Evolutionary conservation across 768 basidiomycete species (phyloP), one percentile per base, ranked within the genome.

Genomic region (Boletus vermiculosoides): DNA sequence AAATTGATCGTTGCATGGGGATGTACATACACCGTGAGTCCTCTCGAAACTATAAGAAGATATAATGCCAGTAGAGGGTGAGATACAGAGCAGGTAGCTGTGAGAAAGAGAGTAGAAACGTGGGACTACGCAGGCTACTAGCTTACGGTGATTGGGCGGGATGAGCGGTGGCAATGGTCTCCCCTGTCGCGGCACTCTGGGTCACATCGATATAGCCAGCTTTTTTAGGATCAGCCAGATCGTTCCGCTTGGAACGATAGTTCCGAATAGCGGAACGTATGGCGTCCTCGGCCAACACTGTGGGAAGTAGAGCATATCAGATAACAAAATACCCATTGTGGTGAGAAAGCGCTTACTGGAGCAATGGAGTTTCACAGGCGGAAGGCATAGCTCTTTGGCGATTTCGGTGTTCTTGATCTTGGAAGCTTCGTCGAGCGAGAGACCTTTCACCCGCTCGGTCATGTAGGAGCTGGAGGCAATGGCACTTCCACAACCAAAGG

Each of bases 351-450:
- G 34, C 89, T 50, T 63, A 94, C 93, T 94, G 30, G 92, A 94
- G 68, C 93, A 94, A 73, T 94, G 92, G 18, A 94, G 83, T 74
- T 98, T 98, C 67, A 98, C 96, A 49, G 96, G 95, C 7, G 96
- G 96, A 47, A 98, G 75, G 66, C 90, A 90, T 18, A 98, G 76
- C 74, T 98, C 97, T 77, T 97, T 95, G 22, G 97, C 97, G 70
- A 98, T 99, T 73, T 98, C 97, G 12, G 97, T 98, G 78, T 99
- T 99, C 77, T 95, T 97, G 66, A 99, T 96, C 71, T 88, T 87
- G 53, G 92, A 92, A 9, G 97, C 97, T 58, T 94, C 92, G 52
- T 98, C 97, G 54, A 99, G 76, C 10, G 88, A 87, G 59, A 98
- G 81, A 25, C 97, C 97, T 76, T 87, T 96, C 58, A 99, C 96